phyloP scores from a whole-genome alignment of 2,329 filamentous ascomycete species.

The Massarina eburnea region DNA sequence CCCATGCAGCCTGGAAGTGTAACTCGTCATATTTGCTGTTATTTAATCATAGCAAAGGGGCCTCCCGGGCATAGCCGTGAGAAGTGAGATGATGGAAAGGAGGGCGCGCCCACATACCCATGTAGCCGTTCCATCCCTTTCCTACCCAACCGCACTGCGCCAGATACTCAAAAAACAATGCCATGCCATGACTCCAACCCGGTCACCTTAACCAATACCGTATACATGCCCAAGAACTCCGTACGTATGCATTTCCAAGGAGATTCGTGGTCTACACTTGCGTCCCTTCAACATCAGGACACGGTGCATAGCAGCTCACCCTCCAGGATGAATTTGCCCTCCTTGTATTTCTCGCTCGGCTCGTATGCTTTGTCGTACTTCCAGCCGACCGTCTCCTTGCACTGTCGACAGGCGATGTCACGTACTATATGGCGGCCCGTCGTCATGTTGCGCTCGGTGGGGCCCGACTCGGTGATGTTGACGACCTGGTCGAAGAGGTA shows the following conservation, averaged over 20 bases:
- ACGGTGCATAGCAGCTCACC: conserved; percentile 86
- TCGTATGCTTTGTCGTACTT: conserved; percentile 99
- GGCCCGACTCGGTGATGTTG: conserved; percentile 80
- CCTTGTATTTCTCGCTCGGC: conserved; percentile 92
- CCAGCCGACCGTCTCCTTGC: conserved; percentile 92
- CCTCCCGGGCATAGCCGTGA: background rate
- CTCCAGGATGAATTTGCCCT: conserved; percentile 96
- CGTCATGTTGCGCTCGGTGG: conserved; percentile 97
- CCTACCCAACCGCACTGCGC: conserved; percentile 4
- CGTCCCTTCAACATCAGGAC: conserved; percentile 35
- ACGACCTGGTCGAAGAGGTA: conserved; percentile 95
- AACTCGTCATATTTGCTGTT: conserved; percentile 6
- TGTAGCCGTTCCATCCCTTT: conserved; percentile 7
- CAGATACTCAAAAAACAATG: conserved; percentile 5
- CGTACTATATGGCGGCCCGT: conserved; percentile 92
- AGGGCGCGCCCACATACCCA: background rate
- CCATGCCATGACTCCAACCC: conserved; percentile 3
- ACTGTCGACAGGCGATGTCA: conserved; percentile 89
- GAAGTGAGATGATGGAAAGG: background rate
- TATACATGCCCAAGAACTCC: conserved; percentile 21
- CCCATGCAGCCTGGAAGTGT: conserved; percentile 2
- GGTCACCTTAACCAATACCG: conserved; percentile 8
- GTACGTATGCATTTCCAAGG: conserved; percentile 22
- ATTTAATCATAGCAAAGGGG: conserved; percentile 4
- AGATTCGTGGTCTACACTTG: background rate